Conservation (phyloP, 176 grass and related monocot species). For the Musa itinerans region DNA sequence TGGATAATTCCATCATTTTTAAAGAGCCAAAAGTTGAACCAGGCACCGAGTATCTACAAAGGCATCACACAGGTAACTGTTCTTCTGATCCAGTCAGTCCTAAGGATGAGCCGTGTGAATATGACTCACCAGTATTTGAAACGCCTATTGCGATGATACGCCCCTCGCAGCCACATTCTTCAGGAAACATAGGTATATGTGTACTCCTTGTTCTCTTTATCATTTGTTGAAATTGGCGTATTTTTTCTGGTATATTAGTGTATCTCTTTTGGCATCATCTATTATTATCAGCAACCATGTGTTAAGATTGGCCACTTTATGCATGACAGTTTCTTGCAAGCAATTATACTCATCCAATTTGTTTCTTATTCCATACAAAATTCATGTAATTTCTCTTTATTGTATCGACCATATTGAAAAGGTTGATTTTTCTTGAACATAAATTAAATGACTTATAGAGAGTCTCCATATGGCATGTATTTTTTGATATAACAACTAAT, state of each 20-base stretch:
- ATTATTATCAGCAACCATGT: not conserved
- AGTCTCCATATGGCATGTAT: no score
- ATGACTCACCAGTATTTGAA: conserved; percentile 10
- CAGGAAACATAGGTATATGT: not conserved
- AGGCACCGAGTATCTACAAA: not conserved
- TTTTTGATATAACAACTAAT: no score
- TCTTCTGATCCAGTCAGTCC: conserved; percentile 2
- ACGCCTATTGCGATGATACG: conserved; percentile 24
- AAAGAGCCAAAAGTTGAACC: conserved; percentile 38
- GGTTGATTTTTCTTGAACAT: no score
- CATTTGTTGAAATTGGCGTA: not conserved
- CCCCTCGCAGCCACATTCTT: conserved; percentile 4
- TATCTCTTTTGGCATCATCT: not conserved
- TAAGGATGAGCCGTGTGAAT: conserved; percentile 6
- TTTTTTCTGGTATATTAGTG: not conserved
- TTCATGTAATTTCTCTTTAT: no score
- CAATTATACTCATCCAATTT: not conserved
- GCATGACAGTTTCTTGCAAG: not conserved
- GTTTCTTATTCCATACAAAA: no score
- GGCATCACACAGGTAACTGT: not conserved
- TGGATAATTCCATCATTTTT: conserved; percentile 18
- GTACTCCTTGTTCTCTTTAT: not conserved
- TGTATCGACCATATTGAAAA: no score
- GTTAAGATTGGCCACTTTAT: not conserved
- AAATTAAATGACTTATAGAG: no score